phyloP scores from a whole-genome alignment of 305 asterid species.

The Rubia peregrina region DNA sequence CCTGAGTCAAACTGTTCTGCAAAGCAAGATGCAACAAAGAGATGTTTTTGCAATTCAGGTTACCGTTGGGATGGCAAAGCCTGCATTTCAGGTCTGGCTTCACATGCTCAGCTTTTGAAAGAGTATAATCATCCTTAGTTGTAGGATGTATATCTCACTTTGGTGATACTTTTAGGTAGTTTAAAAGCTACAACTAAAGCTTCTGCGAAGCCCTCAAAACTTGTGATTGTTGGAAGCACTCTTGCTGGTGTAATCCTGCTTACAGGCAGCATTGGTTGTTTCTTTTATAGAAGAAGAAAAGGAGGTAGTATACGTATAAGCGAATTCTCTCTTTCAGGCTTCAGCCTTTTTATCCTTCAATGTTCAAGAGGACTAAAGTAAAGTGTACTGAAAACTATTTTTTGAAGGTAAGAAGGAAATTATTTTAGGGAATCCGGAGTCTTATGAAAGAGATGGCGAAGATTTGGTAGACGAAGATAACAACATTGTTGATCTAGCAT shows the following conservation, averaged over 20 bases:
- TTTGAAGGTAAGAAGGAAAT: not conserved
- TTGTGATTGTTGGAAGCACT: slow-evolving; percentile 4
- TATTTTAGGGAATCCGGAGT: not conserved
- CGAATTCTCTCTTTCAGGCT: not conserved
- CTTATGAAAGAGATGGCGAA: slow-evolving; percentile 19
- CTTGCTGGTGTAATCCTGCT: slow-evolving; percentile 22
- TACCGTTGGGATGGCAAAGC: not conserved
- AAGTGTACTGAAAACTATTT: no score
- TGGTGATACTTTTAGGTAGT: no score
- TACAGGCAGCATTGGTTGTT: slow-evolving; percentile 19
- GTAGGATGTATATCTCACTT: no score
- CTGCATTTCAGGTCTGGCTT: not conserved
- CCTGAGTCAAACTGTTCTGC: not conserved
- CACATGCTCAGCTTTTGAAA: not conserved
- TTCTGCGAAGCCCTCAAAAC: not conserved
- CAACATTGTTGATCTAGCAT: slow-evolving; percentile 26
- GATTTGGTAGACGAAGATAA: slow-evolving; percentile 24
- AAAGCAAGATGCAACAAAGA: not conserved
- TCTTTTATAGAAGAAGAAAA: slow-evolving; percentile 16
- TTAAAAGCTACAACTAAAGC: not conserved
- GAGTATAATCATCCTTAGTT: not conserved
- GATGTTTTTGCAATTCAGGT: not conserved
- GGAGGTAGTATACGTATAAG: slow-evolving; percentile 18
- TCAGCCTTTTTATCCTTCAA: not conserved
- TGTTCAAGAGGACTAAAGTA: no score